These are phyloP conservation scores for Thielaviopsis musarum DNA, from an alignment of 2,329 filamentous ascomycete genomes.

Conservation along the genomic window DNA sequence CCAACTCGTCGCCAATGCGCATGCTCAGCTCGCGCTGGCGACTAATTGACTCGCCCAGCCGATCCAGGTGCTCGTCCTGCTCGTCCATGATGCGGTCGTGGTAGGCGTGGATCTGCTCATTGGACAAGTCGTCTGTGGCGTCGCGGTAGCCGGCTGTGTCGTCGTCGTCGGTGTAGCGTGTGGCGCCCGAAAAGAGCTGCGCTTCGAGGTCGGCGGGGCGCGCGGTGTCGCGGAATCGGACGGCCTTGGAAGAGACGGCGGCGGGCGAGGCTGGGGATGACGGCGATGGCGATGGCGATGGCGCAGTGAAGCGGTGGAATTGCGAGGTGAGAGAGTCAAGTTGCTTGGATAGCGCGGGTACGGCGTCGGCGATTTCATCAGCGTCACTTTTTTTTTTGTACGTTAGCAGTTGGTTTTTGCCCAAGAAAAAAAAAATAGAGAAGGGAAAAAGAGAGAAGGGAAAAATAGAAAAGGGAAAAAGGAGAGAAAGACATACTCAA, in stretches of 20 bases:
- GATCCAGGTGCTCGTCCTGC: constrained; percentile 87
- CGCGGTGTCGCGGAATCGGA: constrained; percentile 62
- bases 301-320: constrained; percentile 55
- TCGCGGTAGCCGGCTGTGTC: constrained; percentile 38
- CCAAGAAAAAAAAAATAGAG: not conserved
- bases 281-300: constrained; percentile 45
- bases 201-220: constrained; percentile 22
- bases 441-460: not conserved
- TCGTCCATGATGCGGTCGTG: constrained; percentile 68
- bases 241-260: constrained; percentile 44
- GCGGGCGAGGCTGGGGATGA: constrained; percentile 30
- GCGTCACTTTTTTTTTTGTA: constrained; percentile 23
- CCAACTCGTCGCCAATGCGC: constrained; percentile 90
- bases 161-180: constrained; percentile 52
- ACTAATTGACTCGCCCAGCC: constrained; percentile 67
- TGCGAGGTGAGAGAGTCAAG: constrained; percentile 61
- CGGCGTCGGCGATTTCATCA: constrained; percentile 41
- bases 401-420: too few species aligned
- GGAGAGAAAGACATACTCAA: constrained; percentile 30
- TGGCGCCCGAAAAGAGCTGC: constrained; percentile 27
- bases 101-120: constrained; percentile 74
- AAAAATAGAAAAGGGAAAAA: not conserved
- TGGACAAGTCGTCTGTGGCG: constrained; percentile 45
- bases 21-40: constrained; percentile 85
- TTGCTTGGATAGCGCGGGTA: constrained; percentile 54